These are phyloP conservation scores for Chlamydomonas schloesseri DNA, from an alignment of 139 green algal species.

Conservation along the genomic window DNA sequence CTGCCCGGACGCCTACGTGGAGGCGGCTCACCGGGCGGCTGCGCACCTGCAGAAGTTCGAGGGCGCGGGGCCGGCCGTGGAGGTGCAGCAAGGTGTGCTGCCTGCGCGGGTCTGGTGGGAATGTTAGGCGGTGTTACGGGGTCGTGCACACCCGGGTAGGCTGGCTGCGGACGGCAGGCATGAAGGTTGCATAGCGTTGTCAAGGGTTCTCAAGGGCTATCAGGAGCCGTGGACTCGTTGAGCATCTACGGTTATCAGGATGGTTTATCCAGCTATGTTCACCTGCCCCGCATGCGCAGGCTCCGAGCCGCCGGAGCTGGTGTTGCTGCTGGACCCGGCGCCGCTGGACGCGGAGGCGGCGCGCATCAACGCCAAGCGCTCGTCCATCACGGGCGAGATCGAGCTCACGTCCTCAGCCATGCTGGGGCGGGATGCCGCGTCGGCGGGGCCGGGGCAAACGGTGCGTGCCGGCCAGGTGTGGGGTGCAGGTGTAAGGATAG, in stretches of 20 bases:
- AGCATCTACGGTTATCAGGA: no score
- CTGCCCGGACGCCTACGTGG: constrained; percentile 48
- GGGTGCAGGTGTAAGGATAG: no score
- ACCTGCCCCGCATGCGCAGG: constrained; percentile 1
- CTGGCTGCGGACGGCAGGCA: no score
- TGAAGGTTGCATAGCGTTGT: no score
- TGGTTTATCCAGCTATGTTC: no score
- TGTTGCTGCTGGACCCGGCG: constrained; percentile 50
- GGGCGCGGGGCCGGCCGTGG: constrained; percentile 33
- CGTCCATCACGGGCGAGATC: constrained; percentile 59
- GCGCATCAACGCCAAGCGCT: constrained; percentile 47
- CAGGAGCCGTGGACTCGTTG: no score
- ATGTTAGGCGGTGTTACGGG: no score
- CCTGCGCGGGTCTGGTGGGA: no score
- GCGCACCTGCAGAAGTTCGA: constrained; percentile 70
- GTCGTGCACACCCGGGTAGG: no score
- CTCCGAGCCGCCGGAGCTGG: constrained; percentile 38
- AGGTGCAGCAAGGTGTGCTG: constrained; percentile 63
- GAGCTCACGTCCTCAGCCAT: not conserved
- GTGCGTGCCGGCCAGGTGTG: no score
- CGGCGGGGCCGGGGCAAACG: no score
- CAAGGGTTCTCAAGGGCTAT: no score
- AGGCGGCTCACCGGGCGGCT: constrained; percentile 59
- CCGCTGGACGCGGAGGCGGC: constrained; percentile 52
- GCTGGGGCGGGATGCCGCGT: not conserved